Evolutionary conservation across 306 rosid species (phyloP).

Genomic region (Pyrus communis): DNA sequence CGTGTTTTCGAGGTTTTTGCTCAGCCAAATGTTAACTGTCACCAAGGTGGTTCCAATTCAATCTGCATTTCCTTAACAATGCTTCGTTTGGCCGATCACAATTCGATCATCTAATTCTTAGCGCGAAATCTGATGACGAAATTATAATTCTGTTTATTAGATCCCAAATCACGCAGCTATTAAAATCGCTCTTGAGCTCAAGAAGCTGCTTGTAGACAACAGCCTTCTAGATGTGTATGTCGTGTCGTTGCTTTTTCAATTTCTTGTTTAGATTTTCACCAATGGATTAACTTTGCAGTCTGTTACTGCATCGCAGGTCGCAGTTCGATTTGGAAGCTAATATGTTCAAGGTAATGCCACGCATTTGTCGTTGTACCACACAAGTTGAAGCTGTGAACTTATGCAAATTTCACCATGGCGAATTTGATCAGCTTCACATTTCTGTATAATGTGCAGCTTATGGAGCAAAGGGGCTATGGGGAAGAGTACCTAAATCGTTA

Average conservation of each 20-base stretch:
- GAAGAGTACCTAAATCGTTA: slow-evolving; percentile 79
- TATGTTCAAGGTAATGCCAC: slow-evolving; percentile 58
- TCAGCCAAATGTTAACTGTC: slow-evolving; percentile 80
- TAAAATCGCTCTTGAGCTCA: slow-evolving; percentile 75
- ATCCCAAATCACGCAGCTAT: slow-evolving; percentile 89
- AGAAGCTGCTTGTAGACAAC: slow-evolving; percentile 90
- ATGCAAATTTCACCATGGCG: background rate
- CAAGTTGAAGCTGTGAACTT: background rate
- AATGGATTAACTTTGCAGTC: background rate
- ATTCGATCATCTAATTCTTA: background rate
- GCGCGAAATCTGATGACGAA: background rate
- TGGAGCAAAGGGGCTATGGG: slow-evolving; percentile 87
- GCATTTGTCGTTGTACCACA: background rate
- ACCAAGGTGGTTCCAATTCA: slow-evolving; percentile 69
- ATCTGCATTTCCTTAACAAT: background rate
- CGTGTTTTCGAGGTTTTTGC: slow-evolving; percentile 84
- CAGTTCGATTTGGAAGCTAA: slow-evolving; percentile 83
- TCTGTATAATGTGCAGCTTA: slow-evolving; percentile 57
- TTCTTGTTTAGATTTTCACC: background rate
- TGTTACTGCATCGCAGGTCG: slow-evolving; percentile 45
- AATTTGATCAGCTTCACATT: slow-evolving; percentile 3
- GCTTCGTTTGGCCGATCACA: background rate
- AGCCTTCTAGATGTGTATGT: slow-evolving; percentile 91
- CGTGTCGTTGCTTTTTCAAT: background rate
- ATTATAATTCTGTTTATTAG: slow-evolving; percentile 16